A percentile compares a stretch with the other conserved stretches of the same genome.
Conservation (phyloP, 2,329 filamentous ascomycete genomes). For the Xenosphaeropsis pyriputrescens region DNA sequence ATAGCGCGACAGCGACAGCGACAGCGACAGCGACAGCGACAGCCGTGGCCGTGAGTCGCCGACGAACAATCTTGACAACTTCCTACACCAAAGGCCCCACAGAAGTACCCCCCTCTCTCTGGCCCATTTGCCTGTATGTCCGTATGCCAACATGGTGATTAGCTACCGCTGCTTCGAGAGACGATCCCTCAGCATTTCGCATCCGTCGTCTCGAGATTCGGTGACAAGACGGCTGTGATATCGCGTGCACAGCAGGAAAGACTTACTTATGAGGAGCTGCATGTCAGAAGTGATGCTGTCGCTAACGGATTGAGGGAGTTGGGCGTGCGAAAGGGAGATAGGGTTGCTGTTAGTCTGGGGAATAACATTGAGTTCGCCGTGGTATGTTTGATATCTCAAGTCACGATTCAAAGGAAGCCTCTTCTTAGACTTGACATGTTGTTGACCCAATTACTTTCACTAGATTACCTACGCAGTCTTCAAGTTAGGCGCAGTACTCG, state of each 20-base stretch:
- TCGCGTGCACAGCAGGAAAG: constrained; percentile 32
- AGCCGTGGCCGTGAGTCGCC: neutral
- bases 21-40: no score
- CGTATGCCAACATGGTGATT: neutral
- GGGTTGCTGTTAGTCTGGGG: constrained; percentile 75
- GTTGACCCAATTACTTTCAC: neutral
- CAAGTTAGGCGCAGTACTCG: constrained; percentile 86
- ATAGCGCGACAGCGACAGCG: no score
- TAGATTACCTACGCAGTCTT: constrained; percentile 69
- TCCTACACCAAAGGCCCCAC: constrained; percentile 19
- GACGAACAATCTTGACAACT: constrained; percentile 14
- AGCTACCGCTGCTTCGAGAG: constrained; percentile 52
- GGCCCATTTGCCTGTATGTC: constrained; percentile 1
- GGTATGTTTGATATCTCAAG: constrained; percentile 24
- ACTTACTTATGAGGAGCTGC: constrained; percentile 63
- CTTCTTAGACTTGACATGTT: constrained; percentile 6
- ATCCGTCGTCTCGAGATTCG: constrained; percentile 44
- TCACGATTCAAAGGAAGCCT: neutral
- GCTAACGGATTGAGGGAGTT: constrained; percentile 54
- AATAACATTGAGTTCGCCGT: constrained; percentile 76
- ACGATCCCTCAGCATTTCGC: constrained; percentile 64
- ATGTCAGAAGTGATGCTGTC: constrained; percentile 61
- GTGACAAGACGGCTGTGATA: constrained; percentile 47
- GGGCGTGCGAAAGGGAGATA: constrained; percentile 68
- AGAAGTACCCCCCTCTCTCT: constrained; percentile 13